Percentiles rank a stretch among this genome's conserved stretches.
Evolutionary conservation across 371 early-diverging fungal species (phyloP).

Genomic region (Blastocladiella emersonii): DNA sequence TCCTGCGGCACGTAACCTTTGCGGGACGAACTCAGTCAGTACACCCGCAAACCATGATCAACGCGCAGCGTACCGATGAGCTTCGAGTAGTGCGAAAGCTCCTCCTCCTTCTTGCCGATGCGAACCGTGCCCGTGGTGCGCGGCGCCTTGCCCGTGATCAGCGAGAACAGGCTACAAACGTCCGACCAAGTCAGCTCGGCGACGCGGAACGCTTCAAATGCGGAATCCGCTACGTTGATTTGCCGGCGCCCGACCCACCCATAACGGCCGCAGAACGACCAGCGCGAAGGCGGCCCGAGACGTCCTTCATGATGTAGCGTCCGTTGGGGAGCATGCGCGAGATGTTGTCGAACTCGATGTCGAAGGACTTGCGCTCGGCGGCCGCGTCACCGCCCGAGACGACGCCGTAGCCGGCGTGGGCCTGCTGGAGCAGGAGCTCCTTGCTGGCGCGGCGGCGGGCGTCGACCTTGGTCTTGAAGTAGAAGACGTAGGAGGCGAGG

Average conservation of each 20-base stretch:
- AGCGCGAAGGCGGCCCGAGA: conserved; percentile 30
- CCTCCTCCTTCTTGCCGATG: conserved; percentile 42
- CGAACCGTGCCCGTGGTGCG: conserved; percentile 32
- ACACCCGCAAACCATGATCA: too few relatives aligned
- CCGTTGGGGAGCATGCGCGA: conserved; percentile 37
- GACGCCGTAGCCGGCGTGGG: not conserved
- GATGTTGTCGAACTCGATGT: conserved; percentile 41
- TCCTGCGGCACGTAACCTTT: conserved; percentile 50
- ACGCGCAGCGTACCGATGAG: too few relatives aligned
- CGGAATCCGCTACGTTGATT: too few relatives aligned
- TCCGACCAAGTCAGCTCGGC: too few relatives aligned
- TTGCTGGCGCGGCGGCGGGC: not conserved
- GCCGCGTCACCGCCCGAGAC: too few relatives aligned
- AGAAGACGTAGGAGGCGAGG: not conserved
- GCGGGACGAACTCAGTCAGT: too few relatives aligned
- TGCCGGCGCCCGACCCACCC: conserved; percentile 26
- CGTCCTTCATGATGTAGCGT: conserved; percentile 33
- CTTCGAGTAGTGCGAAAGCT: conserved; percentile 45
- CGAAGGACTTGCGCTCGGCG: conserved; percentile 11
- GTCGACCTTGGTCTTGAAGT: not conserved
- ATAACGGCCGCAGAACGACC: conserved; percentile 56
- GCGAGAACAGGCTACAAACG: not conserved
- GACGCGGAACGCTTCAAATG: too few relatives aligned
- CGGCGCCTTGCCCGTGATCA: conserved; percentile 11
- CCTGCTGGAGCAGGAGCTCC: not conserved